These are phyloP conservation scores for Mucor racemosus DNA, from an alignment of 371 early-diverging fungal species.

Conservation along the genomic window DNA sequence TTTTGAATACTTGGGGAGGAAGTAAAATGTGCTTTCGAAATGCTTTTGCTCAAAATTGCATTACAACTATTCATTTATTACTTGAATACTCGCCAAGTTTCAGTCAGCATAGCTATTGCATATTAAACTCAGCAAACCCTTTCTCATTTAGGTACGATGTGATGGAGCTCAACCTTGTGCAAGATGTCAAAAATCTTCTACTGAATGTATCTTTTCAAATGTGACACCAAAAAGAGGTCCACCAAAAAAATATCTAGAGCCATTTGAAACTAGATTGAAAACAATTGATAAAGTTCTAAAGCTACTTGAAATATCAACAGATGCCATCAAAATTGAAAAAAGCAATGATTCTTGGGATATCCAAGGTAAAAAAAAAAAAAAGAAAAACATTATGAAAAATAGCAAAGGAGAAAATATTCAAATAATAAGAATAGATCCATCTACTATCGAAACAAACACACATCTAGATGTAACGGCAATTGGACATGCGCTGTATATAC, in stretches of 20 bases:
- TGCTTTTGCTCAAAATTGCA: background rate
- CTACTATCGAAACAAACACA: slow-evolving; percentile 5
- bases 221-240: slow-evolving; percentile 46
- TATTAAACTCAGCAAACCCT: slow-evolving; percentile 20
- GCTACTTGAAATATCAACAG: slow-evolving; percentile 19
- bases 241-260: slow-evolving; percentile 53
- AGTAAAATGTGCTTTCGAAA: background rate
- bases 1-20: background rate
- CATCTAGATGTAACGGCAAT: slow-evolving; percentile 18
- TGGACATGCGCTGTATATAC: slow-evolving; percentile 28
- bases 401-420: background rate
- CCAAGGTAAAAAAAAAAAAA: background rate
- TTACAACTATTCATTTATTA: background rate
- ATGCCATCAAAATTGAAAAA: background rate
- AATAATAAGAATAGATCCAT: slow-evolving; percentile 4
- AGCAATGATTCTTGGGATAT: background rate
- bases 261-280: slow-evolving; percentile 45
- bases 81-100: slow-evolving; percentile 40
- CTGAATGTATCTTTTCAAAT: slow-evolving; percentile 50
- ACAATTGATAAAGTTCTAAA: slow-evolving; percentile 39
- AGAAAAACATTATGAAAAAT: background rate
- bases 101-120: slow-evolving; percentile 28
- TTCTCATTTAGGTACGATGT: slow-evolving; percentile 46
- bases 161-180: slow-evolving; percentile 55
- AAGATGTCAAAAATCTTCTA: slow-evolving; percentile 44